Percentiles rank a stretch among this genome's conserved stretches.
phyloP scores from a whole-genome alignment of 2,329 filamentous ascomycete species.

The Venturiaceae sp. region DNA sequence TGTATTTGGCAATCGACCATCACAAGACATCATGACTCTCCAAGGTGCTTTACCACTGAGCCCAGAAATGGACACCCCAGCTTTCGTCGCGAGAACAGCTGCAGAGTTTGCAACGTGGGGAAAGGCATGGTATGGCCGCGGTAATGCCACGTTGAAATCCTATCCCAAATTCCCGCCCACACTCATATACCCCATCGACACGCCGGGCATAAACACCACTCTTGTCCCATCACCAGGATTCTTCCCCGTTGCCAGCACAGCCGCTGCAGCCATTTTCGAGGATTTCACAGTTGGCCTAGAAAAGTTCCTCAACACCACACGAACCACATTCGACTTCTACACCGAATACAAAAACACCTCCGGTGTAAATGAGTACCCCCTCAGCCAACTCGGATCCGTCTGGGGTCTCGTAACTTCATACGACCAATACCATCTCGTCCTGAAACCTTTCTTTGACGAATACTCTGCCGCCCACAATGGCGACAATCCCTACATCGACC shows the following conservation, averaged over 20 bases:
- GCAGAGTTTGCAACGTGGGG: neutral
- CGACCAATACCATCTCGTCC: neutral
- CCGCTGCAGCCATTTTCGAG: neutral
- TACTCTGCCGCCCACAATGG: neutral
- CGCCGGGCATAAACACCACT: neutral
- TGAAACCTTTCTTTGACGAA: neutral
- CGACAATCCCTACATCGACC: neutral
- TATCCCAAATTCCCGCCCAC: neutral
- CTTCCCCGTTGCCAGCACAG: neutral
- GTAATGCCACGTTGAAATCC: neutral
- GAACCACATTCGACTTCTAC: neutral
- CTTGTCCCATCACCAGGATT: neutral
- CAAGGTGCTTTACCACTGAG: conserved; percentile 39
- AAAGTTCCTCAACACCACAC: neutral
- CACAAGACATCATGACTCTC: conserved; percentile 35
- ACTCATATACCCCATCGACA: neutral
- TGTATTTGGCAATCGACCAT: conserved; percentile 41
- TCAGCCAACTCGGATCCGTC: neutral
- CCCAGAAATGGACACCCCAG: conserved; percentile 38
- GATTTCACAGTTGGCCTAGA: neutral
- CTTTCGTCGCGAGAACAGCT: conserved; percentile 28
- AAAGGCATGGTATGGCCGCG: neutral
- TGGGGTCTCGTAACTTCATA: neutral
- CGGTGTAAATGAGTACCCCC: neutral
- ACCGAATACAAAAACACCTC: neutral